These are phyloP conservation scores for Misopates orontium DNA, from an alignment of 257 asterid genomes.

Conservation along the genomic window DNA sequence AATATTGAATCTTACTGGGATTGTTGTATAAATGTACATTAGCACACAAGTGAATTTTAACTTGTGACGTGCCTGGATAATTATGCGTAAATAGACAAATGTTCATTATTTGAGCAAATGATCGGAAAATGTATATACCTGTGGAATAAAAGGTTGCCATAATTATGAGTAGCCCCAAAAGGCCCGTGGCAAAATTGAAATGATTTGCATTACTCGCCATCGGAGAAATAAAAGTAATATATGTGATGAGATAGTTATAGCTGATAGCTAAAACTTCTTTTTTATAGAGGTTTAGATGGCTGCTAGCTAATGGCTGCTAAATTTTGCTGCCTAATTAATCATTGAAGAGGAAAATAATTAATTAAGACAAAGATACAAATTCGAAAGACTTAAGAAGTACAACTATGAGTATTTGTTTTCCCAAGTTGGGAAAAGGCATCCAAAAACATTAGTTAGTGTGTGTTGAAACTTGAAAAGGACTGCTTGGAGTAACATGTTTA, in stretches of 20 bases:
- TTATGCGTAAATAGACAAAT: too few relatives aligned
- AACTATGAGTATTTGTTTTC: not conserved
- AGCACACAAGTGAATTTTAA: not conserved
- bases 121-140: not conserved
- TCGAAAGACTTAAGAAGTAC: not conserved
- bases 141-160: not conserved
- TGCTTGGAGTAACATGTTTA: too few relatives aligned
- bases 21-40: too few relatives aligned
- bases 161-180: too few relatives aligned
- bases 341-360: not conserved
- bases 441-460: not conserved
- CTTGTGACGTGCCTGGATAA: not conserved
- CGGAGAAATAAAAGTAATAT: not conserved
- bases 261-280: not conserved
- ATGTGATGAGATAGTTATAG: not conserved
- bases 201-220: not conserved
- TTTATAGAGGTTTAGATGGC: not conserved
- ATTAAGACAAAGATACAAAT: not conserved
- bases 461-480: not conserved
- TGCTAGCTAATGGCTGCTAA: not conserved
- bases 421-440: slow-evolving; percentile 7
- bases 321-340: not conserved
- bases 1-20: too few relatives aligned
- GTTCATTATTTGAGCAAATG: too few relatives aligned
- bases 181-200: not conserved